Base-by-base conservation (phyloP, 108 stramenopile genomes). In the Aureococcus anophagefferens region DNA sequence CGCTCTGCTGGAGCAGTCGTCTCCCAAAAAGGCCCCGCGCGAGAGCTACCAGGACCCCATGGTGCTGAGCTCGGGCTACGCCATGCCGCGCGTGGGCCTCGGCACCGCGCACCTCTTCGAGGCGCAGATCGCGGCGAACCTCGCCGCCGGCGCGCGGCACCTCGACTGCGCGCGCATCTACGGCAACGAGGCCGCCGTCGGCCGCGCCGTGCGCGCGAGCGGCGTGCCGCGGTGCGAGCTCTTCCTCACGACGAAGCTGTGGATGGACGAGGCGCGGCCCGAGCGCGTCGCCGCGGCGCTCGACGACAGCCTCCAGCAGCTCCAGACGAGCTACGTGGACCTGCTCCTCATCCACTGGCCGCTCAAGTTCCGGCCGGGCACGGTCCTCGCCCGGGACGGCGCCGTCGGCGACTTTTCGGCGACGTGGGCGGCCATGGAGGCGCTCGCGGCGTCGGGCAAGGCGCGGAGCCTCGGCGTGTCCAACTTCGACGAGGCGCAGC, bases 291-390 rank as follows among this genome's bases (percentile, higher is more conserved):
- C 29, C 32, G 63, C 14, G 30, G n/a, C 73, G 21, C 18, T 68
- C 33, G 32, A 9, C 16, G 33, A 40, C 21, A 62, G 62, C 14
- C 46, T 74, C 33, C 16, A 28, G 30, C 32, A 25, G 13, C 62
- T 79, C 44, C 33, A 40, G 3, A 37, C 37, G 15, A n/a, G 15
- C 45, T 74, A 79, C 36, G 46, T 79, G 25, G 78, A 79, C 65
- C 40, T 74, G 35, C 74, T 68, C 66, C 62, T 79, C 18, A 73
- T 79, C 51, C 78, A 79, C 66, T 79, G 72, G 64, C 78, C 78
- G 3, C 30, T 33, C 0, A 63, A 64, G 4, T 30, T 7, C 13
- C n/a, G 46, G 17, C 67, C 31, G 30, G 64, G 35, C 32, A 64
- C 34, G 35, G 21, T 35, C 66, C 25, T 37, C 35, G 37, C 21